These are phyloP conservation scores for Hymenoscyphus albidus DNA, from an alignment of 2,329 filamentous ascomycete species.

Conservation along the genomic window DNA sequence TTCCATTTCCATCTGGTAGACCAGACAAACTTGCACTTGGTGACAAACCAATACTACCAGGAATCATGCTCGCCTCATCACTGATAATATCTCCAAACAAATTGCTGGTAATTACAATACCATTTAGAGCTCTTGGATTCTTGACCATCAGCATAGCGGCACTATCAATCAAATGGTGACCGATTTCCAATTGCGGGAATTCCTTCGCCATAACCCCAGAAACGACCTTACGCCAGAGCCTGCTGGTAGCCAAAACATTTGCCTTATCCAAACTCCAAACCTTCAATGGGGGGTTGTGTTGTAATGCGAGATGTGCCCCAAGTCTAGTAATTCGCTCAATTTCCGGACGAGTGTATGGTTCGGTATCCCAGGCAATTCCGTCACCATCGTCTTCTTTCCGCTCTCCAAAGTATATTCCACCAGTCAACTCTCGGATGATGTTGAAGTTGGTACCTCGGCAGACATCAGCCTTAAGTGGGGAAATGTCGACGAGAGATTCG, in stretches of 20 bases:
- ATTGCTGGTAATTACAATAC: conserved; percentile 89
- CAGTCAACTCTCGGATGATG: conserved; percentile 87
- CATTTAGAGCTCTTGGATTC: conserved; percentile 83
- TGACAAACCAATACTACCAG: conserved; percentile 81
- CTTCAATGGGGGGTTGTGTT: conserved; percentile 68
- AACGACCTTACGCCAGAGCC: conserved; percentile 86
- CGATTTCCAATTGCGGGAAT: conserved; percentile 80
- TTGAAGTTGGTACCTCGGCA: conserved; percentile 88
- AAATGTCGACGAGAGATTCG: conserved; percentile 75
- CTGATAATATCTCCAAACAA: conserved; percentile 94
- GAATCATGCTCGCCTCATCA: conserved; percentile 93
- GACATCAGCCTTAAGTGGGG: conserved; percentile 80
- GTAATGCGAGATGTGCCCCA: conserved; percentile 75
- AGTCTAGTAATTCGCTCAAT: conserved; percentile 84
- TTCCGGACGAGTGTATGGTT: conserved; percentile 80
- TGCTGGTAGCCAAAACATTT: conserved; percentile 86
- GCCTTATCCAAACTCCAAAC: conserved; percentile 94
- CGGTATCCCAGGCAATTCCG: conserved; percentile 74
- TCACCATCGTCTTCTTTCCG: conserved; percentile 74
- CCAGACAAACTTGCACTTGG: conserved; percentile 84
- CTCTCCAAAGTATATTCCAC: conserved; percentile 94
- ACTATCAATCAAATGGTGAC: conserved; percentile 89
- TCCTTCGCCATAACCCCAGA: conserved; percentile 80
- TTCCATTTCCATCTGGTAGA: conserved; percentile 78
- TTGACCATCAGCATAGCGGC: conserved; percentile 99